These are phyloP conservation scores for Pythium periplocum DNA, from an alignment of 352 stramenopile species.

Conservation along the genomic window DNA sequence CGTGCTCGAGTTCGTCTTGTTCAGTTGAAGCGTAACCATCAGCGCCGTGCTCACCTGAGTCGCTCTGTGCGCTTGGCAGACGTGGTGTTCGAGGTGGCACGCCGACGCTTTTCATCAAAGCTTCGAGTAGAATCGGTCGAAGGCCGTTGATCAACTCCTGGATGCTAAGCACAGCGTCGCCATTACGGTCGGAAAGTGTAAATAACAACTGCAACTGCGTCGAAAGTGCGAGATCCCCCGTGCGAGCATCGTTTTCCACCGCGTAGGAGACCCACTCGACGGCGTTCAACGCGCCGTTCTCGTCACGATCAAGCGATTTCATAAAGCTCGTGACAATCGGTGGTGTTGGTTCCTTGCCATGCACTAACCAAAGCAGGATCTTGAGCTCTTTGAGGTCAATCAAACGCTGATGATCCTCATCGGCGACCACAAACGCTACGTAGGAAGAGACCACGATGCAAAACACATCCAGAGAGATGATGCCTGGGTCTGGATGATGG, in stretches of 20 bases:
- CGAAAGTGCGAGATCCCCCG: slow-evolving; percentile 31
- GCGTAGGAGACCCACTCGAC: slow-evolving; percentile 72
- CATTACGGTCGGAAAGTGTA: slow-evolving; percentile 40
- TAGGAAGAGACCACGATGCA: slow-evolving; percentile 56
- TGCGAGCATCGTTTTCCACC: slow-evolving; percentile 39
- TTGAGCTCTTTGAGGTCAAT: slow-evolving; percentile 53
- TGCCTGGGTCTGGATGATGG: not conserved
- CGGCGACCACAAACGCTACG: slow-evolving; percentile 54
- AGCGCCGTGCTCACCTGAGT: not conserved
- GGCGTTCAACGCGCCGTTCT: slow-evolving; percentile 42
- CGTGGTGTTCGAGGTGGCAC: too few relatives aligned
- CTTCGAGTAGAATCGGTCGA: slow-evolving; percentile 30
- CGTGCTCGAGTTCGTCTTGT: not conserved
- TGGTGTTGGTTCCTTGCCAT: slow-evolving; percentile 46
- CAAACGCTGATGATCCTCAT: slow-evolving; percentile 51
- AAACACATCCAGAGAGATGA: slow-evolving; percentile 53
- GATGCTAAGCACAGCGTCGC: slow-evolving; percentile 47
- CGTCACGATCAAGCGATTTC: slow-evolving; percentile 51
- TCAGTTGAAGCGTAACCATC: not conserved
- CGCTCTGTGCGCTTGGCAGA: not conserved
- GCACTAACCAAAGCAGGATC: slow-evolving; percentile 63
- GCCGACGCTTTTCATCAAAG: slow-evolving; percentile 1
- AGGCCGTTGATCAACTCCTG: slow-evolving; percentile 45
- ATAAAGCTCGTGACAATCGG: slow-evolving; percentile 41
- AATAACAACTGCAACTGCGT: slow-evolving; percentile 60